These are phyloP conservation scores for Trichoderma semiorbis DNA, from an alignment of 2,329 filamentous ascomycete genomes.

Conservation along the genomic window DNA sequence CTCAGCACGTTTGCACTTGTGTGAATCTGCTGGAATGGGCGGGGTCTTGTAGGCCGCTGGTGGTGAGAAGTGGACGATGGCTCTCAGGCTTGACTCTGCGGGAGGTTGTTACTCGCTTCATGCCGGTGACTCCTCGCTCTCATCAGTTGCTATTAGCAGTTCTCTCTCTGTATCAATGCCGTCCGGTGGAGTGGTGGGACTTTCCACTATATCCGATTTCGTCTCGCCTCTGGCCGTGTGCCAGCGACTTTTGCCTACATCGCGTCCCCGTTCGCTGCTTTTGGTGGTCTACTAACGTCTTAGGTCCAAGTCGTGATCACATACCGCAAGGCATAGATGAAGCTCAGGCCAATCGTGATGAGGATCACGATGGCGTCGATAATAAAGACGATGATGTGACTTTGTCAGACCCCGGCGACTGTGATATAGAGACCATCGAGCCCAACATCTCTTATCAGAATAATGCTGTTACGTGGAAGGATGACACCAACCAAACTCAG, in stretches of 20 bases:
- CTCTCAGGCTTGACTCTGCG: background rate
- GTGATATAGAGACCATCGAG: background rate
- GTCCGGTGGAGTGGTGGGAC: background rate
- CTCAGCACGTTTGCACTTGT: background rate
- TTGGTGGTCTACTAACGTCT: background rate
- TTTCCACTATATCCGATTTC: conserved; percentile 3
- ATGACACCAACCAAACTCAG: background rate
- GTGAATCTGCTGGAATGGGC: background rate
- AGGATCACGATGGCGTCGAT: background rate
- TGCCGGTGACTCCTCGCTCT: background rate
- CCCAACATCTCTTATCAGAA: background rate
- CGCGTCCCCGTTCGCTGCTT: background rate
- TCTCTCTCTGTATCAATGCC: background rate
- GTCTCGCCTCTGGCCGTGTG: background rate
- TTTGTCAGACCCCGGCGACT: background rate
- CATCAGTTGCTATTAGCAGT: background rate
- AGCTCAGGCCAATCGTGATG: background rate
- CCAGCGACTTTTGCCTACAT: background rate
- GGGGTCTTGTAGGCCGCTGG: background rate
- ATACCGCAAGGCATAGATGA: background rate
- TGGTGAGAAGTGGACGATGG: background rate
- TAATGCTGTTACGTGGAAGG: background rate
- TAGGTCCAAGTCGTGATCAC: background rate
- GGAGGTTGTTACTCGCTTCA: background rate
- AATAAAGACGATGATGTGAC: background rate